These are phyloP conservation scores for Drosera capensis DNA, from an alignment of 148 eudicot genomes.

Conservation along the genomic window DNA sequence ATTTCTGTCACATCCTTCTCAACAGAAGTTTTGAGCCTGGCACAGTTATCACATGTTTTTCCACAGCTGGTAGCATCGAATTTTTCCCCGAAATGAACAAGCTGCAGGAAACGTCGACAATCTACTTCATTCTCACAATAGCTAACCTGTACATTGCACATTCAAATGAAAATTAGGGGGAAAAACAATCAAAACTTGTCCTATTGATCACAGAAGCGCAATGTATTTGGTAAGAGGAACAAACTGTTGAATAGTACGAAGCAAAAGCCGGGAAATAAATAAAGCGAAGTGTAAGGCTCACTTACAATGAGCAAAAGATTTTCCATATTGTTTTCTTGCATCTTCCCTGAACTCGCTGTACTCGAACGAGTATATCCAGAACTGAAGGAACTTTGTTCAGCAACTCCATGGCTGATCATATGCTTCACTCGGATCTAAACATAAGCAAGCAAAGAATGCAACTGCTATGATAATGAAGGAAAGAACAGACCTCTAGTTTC, in stretches of 20 bases:
- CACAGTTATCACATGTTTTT: slow-evolving; percentile 88
- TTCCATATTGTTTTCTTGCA: slow-evolving; percentile 67
- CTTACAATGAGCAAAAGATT: slow-evolving; percentile 75
- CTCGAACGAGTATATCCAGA: slow-evolving; percentile 29
- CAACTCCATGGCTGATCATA: slow-evolving; percentile 75
- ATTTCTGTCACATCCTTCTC: slow-evolving; percentile 80
- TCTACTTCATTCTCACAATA: slow-evolving; percentile 91
- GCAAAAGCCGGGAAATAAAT: slow-evolving; percentile 6
- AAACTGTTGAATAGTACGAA: slow-evolving; percentile 6
- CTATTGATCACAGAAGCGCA: not conserved
- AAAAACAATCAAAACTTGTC: slow-evolving; percentile 1
- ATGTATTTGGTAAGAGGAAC: slow-evolving; percentile 1
- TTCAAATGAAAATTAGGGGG: slow-evolving; percentile 4
- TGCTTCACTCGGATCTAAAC: slow-evolving; percentile 86
- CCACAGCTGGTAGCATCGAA: slow-evolving; percentile 55
- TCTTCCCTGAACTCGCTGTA: slow-evolving; percentile 47
- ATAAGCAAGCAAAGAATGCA: slow-evolving; percentile 5
- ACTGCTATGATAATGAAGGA: slow-evolving; percentile 1
- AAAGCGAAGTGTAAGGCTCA: no score
- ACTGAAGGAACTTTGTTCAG: slow-evolving; percentile 50
- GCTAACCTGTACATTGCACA: slow-evolving; percentile 44
- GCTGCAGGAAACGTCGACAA: slow-evolving; percentile 87
- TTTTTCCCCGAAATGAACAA: slow-evolving; percentile 86
- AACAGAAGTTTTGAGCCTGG: slow-evolving; percentile 35
- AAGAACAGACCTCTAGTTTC: slow-evolving; percentile 1